Percentiles rank a stretch among this genome's conserved stretches.
These are phyloP conservation scores for Hordeum marinum DNA, from an alignment of 176 grass and related monocot genomes.

Conservation along the genomic window DNA sequence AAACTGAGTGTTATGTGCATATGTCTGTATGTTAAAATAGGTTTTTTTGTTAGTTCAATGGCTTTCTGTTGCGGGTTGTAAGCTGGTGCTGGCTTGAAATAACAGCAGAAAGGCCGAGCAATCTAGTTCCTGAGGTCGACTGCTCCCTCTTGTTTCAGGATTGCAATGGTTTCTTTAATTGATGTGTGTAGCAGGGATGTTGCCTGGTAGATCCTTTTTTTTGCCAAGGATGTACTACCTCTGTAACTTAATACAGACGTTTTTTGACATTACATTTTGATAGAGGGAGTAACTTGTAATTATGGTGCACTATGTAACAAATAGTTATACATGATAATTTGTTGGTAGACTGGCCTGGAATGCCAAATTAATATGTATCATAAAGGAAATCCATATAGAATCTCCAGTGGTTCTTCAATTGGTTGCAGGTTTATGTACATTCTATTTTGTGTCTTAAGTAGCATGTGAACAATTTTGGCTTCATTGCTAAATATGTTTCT, in stretches of 20 bases:
- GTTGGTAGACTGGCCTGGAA: background rate
- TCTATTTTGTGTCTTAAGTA: background rate
- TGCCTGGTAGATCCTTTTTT: background rate
- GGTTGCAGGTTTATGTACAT: background rate
- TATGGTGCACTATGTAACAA: background rate
- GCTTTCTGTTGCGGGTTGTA: background rate
- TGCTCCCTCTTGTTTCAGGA: background rate
- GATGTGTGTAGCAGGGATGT: background rate
- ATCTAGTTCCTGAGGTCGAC: background rate
- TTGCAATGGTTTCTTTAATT: background rate
- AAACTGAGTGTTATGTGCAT: background rate
- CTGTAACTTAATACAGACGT: too few species aligned
- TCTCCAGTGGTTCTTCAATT: background rate
- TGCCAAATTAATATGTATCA: background rate
- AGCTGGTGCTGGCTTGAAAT: background rate
- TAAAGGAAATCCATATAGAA: background rate
- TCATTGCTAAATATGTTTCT: slow-evolving; percentile 7
- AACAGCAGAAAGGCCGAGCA: too few species aligned
- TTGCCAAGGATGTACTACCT: background rate
- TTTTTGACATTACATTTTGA: too few species aligned
- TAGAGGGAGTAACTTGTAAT: background rate
- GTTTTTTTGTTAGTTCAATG: background rate
- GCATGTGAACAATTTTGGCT: background rate
- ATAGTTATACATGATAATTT: background rate
- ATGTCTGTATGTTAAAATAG: background rate